These are phyloP conservation scores for Scleroderma bovista DNA, from an alignment of 768 basidiomycete species.

Conservation along the genomic window DNA sequence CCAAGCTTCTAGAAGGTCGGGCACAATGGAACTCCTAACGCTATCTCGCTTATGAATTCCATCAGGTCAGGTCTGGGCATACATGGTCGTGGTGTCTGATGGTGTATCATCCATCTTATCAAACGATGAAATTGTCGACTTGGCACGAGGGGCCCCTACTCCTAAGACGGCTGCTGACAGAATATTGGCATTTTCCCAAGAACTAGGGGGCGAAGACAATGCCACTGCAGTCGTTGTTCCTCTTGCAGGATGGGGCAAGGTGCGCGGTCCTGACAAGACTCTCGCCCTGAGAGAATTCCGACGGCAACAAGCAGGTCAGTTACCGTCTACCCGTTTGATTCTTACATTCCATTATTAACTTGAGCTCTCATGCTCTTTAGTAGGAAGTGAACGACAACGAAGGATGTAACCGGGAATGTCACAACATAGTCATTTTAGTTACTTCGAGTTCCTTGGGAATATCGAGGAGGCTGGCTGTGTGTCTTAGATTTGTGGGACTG, in stretches of 20 bases:
- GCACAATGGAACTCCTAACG: neutral
- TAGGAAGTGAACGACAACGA: slow-evolving; percentile 60
- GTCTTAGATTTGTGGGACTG: slow-evolving; percentile 70
- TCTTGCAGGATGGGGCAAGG: slow-evolving; percentile 85
- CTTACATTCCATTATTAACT: neutral
- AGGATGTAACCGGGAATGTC: slow-evolving; percentile 44
- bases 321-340: neutral
- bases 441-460: neutral
- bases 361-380: slow-evolving; percentile 26
- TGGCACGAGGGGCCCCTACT: slow-evolving; percentile 63
- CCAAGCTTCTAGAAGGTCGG: slow-evolving; percentile 70
- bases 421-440: neutral
- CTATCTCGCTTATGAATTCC: neutral
- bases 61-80: slow-evolving; percentile 78
- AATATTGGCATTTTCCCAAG: slow-evolving; percentile 83
- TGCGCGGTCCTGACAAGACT: slow-evolving; percentile 75
- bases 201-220: slow-evolving; percentile 82
- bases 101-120: slow-evolving; percentile 88
- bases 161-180: slow-evolving; percentile 79
- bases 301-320: slow-evolving; percentile 54
- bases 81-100: slow-evolving; percentile 86
- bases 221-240: slow-evolving; percentile 88
- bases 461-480: neutral
- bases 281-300: slow-evolving; percentile 80
- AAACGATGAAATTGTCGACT: slow-evolving; percentile 91